A percentile compares a stretch with the other conserved stretches of the same genome.
phyloP scores from a whole-genome alignment of 192 early-diverging fungal species.

The Coemansia sp. region DNA sequence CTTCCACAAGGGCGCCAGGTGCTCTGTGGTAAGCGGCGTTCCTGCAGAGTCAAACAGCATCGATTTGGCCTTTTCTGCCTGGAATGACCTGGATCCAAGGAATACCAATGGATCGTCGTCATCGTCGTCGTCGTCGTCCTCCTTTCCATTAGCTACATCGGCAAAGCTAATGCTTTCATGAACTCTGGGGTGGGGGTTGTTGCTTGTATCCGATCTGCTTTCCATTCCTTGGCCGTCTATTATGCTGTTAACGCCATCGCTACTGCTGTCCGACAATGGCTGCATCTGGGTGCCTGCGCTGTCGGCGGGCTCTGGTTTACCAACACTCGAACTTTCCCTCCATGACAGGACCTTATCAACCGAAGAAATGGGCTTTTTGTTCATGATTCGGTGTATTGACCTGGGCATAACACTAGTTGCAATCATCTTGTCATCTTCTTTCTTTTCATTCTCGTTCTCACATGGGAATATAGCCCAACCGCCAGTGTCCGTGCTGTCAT shows the following conservation, averaged over 20 bases:
- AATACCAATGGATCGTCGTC: constrained; percentile 4
- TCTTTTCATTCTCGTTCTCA: not conserved
- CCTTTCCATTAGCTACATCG: not conserved
- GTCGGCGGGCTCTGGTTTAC: not conserved
- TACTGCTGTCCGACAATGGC: not conserved
- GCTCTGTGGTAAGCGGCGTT: constrained; percentile 12
- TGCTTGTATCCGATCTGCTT: not conserved
- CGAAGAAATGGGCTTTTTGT: not conserved
- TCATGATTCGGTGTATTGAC: constrained; percentile 29
- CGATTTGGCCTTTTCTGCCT: constrained; percentile 9
- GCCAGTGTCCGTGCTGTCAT: not conserved
- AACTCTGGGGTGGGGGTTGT: not conserved
- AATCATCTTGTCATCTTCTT: not conserved
- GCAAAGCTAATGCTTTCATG: not conserved
- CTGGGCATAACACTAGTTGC: constrained; percentile 21
- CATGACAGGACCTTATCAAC: constrained; percentile 31
- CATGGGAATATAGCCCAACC: constrained; percentile 1
- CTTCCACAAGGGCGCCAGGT: constrained; percentile 28
- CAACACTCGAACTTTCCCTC: not conserved
- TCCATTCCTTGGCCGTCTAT: not conserved
- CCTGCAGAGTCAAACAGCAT: constrained; percentile 16
- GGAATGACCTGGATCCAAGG: constrained; percentile 15
- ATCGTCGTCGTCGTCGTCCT: constrained; percentile 25
- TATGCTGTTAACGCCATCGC: not conserved
- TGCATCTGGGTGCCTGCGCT: not conserved